Percentiles rank a stretch among this genome's conserved stretches.
Conservation (phyloP, 345 rosid genomes). For the Boechera stricta region DNA sequence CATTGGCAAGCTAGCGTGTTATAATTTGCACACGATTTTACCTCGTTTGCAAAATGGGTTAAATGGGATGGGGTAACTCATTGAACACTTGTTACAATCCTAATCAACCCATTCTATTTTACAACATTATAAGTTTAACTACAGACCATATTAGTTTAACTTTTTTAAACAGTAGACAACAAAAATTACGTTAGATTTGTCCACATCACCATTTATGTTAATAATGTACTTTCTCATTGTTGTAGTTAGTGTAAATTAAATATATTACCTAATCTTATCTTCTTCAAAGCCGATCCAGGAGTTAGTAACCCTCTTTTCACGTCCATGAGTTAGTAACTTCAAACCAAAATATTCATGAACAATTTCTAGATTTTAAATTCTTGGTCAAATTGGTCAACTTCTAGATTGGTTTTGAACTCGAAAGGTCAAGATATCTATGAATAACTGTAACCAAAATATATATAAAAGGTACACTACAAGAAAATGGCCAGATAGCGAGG, state of each 20-base stretch:
- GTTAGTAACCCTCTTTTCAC: background rate
- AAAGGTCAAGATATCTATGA: background rate
- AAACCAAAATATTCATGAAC: background rate
- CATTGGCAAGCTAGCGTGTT: background rate
- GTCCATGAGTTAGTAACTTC: slow-evolving; percentile 4
- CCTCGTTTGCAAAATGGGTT: background rate
- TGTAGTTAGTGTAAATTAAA: slow-evolving; percentile 24
- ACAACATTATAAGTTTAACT: background rate
- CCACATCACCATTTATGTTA: slow-evolving; percentile 8
- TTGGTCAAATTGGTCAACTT: slow-evolving; percentile 1
- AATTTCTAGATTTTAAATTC: background rate
- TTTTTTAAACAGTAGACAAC: background rate
- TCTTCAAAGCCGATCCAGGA: background rate
- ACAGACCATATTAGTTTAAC: background rate
- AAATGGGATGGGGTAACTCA: background rate
- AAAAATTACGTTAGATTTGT: background rate
- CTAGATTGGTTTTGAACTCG: slow-evolving; percentile 5
- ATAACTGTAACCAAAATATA: background rate
- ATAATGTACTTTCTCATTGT: background rate
- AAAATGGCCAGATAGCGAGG: too few species aligned
- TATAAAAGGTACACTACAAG: background rate
- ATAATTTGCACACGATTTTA: background rate
- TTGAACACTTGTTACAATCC: background rate
- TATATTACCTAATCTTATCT: slow-evolving; percentile 17
- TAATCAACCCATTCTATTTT: background rate